Evolutionary conservation across 225 moss, liverwort and hornwort species (phyloP), one percentile per base, ranked within the genome.

Genomic region (Neckera pumila): DNA sequence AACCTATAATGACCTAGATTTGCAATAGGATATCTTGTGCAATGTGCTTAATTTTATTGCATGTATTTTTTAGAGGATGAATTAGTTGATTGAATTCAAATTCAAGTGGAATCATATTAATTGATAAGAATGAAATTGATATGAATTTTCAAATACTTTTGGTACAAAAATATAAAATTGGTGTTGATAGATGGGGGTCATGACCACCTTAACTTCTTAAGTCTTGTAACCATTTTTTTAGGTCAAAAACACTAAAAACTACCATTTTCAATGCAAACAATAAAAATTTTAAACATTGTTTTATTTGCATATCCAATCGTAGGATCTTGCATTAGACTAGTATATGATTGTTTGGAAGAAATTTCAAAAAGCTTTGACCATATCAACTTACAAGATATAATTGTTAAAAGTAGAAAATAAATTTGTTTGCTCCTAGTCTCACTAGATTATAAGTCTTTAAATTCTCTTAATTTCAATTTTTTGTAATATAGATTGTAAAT

Each of bases 191-290:
- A 14, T 25, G 8, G 70, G 8, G 40, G 8, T 40, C 14, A 25
- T 14, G 14, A 70, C 13, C 14, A 25, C 23, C 25, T 28, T 43
- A 15, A 25, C 15, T 1, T 2, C 4, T 26, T 5, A 4, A 40
- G 26, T 42, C 3, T 2, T 0, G 14, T 25, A 3, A 8, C 8
- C 2, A 14, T 8, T 67, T 67, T n/a, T 7, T n/a, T 3, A 51
- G 51, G 5, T 16, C 49, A 51, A 51, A 51, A 16, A 16, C 4
- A 51, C 51, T 51, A 51, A 51, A 51, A 51, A 51, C 15, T 51
- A 51, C 51, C 4, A 51, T 51, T 51, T 51, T 16, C 51, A 51
- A 51, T 16, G 1, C 51, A 51, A 9, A 14, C 14, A 71, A 26
- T 4, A 26, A 14, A 22, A 8, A 14, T 0, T 25, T 40, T 14